Conservation (phyloP, 257 asterid species). For the Datura wrightii region DNA sequence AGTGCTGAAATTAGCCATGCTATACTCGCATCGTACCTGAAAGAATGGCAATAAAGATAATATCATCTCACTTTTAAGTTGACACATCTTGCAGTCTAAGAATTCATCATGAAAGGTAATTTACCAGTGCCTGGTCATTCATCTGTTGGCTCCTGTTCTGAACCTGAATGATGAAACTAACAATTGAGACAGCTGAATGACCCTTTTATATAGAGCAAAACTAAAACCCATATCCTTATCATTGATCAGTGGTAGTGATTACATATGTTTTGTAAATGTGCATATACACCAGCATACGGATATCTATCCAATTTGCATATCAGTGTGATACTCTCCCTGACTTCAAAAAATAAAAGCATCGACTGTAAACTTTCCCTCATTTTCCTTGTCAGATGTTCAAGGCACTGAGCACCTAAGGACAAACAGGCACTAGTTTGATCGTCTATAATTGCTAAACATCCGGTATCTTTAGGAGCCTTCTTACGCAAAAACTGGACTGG, state of each 20-base stretch:
- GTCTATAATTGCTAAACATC: neutral
- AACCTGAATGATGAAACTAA: conserved; percentile 56
- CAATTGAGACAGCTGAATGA: conserved; percentile 9
- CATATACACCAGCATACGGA: neutral
- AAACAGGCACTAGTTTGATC: conserved; percentile 10
- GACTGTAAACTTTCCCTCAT: neutral
- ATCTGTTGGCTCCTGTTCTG: conserved; percentile 83
- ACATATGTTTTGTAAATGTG: neutral
- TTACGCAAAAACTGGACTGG: conserved; percentile 2
- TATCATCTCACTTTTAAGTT: neutral
- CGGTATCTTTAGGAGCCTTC: neutral
- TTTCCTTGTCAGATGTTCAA: conserved; percentile 22
- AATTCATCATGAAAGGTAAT: conserved; percentile 39
- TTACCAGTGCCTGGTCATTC: conserved; percentile 87
- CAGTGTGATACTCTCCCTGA: neutral
- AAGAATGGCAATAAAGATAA: conserved; percentile 3
- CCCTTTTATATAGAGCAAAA: conserved; percentile 9
- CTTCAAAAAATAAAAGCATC: neutral
- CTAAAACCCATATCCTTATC: neutral
- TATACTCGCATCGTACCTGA: conserved; percentile 93
- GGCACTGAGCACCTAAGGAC: neutral
- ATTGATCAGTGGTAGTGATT: conserved; percentile 5
- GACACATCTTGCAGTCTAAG: neutral
- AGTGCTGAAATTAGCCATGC: conserved; percentile 99
- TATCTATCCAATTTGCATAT: conserved; percentile 5